These are phyloP conservation scores for Coccomyxa sp. DNA, from an alignment of 139 green algal genomes.

Conservation along the genomic window DNA sequence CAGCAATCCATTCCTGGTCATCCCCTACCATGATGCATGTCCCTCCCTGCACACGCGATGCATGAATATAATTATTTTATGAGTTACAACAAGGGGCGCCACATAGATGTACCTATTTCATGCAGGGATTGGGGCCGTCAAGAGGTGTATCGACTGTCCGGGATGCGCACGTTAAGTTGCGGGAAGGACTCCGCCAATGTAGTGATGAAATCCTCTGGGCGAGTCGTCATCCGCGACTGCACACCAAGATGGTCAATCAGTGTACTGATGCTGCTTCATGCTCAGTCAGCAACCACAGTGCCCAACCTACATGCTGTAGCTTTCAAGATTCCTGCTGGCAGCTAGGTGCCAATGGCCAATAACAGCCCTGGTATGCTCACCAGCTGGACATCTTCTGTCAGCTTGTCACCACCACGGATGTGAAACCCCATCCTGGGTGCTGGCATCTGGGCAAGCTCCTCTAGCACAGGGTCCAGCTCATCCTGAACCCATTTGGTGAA, in stretches of 20 bases:
- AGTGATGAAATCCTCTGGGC: neutral
- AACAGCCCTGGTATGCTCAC: neutral
- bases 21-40: neutral
- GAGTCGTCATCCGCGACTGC: neutral
- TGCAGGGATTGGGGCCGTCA: too few relatives aligned
- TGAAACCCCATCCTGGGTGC: neutral
- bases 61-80: too few relatives aligned
- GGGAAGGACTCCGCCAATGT: neutral
- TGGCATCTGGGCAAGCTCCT: neutral
- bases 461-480: neutral
- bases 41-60: neutral
- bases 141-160: too few relatives aligned
- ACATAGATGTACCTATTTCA: too few relatives aligned
- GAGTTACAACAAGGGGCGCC: too few relatives aligned
- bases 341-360: neutral
- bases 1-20: neutral
- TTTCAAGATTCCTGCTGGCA: neutral
- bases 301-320: neutral
- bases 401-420: neutral
- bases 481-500: neutral
- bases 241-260: neutral
- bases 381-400: neutral
- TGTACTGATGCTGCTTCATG: neutral
- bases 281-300: neutral
- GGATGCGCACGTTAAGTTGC: neutral